Base-by-base conservation (phyloP, 75 land plant species). In the Pinus tabuliformis region DNA sequence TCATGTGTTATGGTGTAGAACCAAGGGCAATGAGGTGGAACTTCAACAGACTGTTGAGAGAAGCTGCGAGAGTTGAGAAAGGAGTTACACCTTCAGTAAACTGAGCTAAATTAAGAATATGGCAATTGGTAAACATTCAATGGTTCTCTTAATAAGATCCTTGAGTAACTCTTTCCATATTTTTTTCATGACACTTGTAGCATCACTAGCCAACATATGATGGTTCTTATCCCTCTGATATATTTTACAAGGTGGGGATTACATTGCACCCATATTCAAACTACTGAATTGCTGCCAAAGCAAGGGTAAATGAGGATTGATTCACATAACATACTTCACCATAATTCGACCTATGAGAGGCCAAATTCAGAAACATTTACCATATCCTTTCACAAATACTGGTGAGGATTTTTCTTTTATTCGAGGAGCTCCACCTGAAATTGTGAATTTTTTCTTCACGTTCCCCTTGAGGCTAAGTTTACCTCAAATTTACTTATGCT, bases 161-260 rank as follows among this genome's bases (percentile, higher is more conserved):
- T 87, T 86, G 0, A 92, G 95, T 16, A 94, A 81, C 26, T 88
- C 87, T 74, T 81, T 82, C 97, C 97, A 94, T 13, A 93, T 80
- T 12, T 78, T 64, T n/a, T 73, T 76, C 22, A 93, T 85, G 11
- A 57, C 58, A 39, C 73, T 81, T 30, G 62, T 52, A 16, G 76
- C 57, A 54, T 72, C 72, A 20, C 72, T 73, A 62, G 57, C 33
- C n/a, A 57, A 49, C 62, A 73, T 78, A 21, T 73, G 81, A 59
- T 63, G 73, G 61, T 60, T 75, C 71, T 73, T 80, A 61, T 86
- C 86, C 57, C 78, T 86, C 21, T 86, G 74, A 52, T 80, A 36
- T 76, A 54, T 83, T 77, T 87, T 89, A 9, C 33, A 9, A 26
- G 86, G 81, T 30, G 89, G 91, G 68, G 83, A 79, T 66, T 82